Conservation (phyloP, 306 rosid species). For the Nissolia schottii region DNA sequence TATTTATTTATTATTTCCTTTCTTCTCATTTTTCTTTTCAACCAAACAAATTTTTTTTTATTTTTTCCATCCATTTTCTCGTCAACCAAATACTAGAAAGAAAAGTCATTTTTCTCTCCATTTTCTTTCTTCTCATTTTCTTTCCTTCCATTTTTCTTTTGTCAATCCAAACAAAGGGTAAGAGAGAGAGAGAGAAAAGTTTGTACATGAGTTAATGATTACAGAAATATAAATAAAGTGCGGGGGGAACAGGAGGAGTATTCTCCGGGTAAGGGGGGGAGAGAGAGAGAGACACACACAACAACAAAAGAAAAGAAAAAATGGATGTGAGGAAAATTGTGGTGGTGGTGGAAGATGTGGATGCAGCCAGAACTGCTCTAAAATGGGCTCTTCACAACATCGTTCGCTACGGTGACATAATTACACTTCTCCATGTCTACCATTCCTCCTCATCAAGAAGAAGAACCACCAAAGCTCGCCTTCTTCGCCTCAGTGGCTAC, state of each 20-base stretch:
- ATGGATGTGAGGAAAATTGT: conserved; percentile 82
- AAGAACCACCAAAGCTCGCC: conserved; percentile 47
- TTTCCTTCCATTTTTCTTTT: too few species aligned
- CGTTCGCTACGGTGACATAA: conserved; percentile 64
- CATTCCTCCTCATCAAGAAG: conserved; percentile 50
- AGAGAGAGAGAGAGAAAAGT: conserved; percentile 6
- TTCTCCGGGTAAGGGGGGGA: background rate
- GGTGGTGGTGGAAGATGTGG: conserved; percentile 84
- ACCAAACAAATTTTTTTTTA: too few species aligned
- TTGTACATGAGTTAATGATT: background rate
- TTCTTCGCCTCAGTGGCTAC: conserved; percentile 68
- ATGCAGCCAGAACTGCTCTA: conserved; percentile 77
- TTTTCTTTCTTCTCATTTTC: too few species aligned
- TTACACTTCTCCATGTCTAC: conserved; percentile 79
- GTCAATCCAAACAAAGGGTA: too few species aligned
- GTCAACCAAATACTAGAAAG: too few species aligned
- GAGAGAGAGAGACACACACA: background rate
- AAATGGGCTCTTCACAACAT: conserved; percentile 78
- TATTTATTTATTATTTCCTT: too few species aligned
- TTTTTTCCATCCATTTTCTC: too few species aligned
- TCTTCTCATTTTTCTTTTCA: too few species aligned
- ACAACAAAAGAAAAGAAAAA: background rate
- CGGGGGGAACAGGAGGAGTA: too few species aligned
- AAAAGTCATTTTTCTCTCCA: too few species aligned
- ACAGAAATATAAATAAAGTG: background rate